Percentiles rank a stretch among this genome's conserved stretches.
Evolutionary conservation across 345 rosid genomes (phyloP).

Genomic region (Moringa oleifera): DNA sequence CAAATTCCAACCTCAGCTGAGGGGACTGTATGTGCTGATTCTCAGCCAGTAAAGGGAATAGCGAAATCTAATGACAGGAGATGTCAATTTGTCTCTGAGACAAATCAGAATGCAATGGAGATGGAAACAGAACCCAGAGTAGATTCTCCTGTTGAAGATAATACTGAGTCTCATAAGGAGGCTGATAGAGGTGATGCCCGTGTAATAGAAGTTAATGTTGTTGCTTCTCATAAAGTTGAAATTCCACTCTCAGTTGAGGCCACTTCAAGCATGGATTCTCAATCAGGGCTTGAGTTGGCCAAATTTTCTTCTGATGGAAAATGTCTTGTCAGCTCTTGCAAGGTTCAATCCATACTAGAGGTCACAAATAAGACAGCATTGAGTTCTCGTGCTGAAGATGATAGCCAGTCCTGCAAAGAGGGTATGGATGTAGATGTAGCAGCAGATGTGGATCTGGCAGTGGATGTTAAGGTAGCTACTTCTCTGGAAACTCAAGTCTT

Average conservation of each 20-base stretch:
- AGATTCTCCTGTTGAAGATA: conserved; percentile 20
- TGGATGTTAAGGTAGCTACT: too few species aligned
- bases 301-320: conserved; percentile 16
- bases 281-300: conserved; percentile 14
- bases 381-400: neutral
- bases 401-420: neutral
- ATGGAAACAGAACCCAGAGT: conserved; percentile 9
- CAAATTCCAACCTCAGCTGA: conserved; percentile 11
- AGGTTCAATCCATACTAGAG: conserved; percentile 3
- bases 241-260: conserved; percentile 3
- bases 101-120: conserved; percentile 7
- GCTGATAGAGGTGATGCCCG: conserved; percentile 10
- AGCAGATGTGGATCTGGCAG: neutral
- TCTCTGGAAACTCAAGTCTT: too few species aligned
- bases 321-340: conserved; percentile 2
- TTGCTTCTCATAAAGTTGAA: conserved; percentile 14
- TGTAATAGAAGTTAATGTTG: conserved; percentile 4
- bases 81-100: neutral
- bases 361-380: conserved; percentile 4
- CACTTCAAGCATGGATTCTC: conserved; percentile 12
- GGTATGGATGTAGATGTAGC: neutral
- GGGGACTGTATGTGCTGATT: conserved; percentile 5
- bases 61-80: conserved; percentile 17
- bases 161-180: conserved; percentile 4
- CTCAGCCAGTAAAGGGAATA: conserved; percentile 17